Evolutionary conservation across 2,329 filamentous ascomycete genomes (phyloP), one percentile per base, ranked within the genome.

Genomic region (Elsinoe australis): DNA sequence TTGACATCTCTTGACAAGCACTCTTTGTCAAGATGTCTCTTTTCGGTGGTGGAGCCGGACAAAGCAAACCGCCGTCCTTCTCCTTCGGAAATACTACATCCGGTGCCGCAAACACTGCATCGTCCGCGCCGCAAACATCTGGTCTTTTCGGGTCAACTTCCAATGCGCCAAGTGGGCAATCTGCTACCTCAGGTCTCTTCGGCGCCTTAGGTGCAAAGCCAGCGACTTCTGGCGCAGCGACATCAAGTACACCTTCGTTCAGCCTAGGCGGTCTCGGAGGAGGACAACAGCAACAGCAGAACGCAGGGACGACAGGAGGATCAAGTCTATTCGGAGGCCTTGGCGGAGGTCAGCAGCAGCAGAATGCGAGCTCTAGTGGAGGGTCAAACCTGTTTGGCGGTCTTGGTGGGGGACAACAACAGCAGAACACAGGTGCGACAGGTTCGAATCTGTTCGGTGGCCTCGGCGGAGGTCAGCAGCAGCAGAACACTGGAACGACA

Each of bases 381-480:
- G n/a, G 36, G 4, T 14, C 36, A 6, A 15, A 21, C n/a, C 2
- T 44, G 2, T 44, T 44, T 21, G 39, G 39, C 10, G 15, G 28
- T 28, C 14, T 44, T 7, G 39, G 39, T 4, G 26, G 39, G 6
- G 39, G 39, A 9, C 39, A 44, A 32, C 39, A 36, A 21, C 33
- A 36, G 33, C 33, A 36, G 9, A 36, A 15, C 15, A 36, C 33
- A 15, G 19, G 33, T 17, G 19, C 14, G 14, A 15, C 33, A 36
- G 33, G 7, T 3, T 19, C 33, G 9, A 36, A 36, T 32, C 8
- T 49, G 21, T 49, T 49, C 33, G 46, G 49, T 12, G 34, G 45
- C 8, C 14, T 34, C 5, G 48, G 39, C 35, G 36, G 22, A 9
- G 17, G 46, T 12, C n/a, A 31, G 31, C 39, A 44, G 26, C 39